Base-by-base conservation (phyloP, 805 yeast species). In the Wickerhamomyces canadensis region DNA sequence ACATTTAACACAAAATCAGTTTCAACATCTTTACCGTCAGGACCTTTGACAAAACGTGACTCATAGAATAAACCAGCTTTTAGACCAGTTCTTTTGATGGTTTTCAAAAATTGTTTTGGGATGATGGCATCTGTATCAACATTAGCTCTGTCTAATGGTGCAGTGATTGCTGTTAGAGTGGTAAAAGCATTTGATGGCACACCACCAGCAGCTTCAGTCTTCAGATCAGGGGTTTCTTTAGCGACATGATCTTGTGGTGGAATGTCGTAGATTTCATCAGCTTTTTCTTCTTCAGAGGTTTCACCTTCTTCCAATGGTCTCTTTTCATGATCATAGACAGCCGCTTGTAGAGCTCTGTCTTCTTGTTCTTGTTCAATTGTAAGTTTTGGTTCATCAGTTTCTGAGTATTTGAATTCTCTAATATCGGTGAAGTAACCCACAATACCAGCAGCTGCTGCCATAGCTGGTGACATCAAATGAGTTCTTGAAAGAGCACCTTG, bases 371-470 rank as follows among this genome's bases (percentile, higher is more conserved):
- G 55, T 27, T 60, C 64, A 33, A 69, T 52, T 10, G 63, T 41
- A 47, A 86, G 65, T 43, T 76, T 68, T 43, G 94, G 80, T 38
- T 64, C 60, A 52, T 77, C 81, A 47, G 72, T 76, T 45, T 72
- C 73, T 44, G 71, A 67, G 63, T 76, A 83, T 42, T 77, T 67
- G 61, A 74, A 85, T 38, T 85, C 82, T 66, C 98, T 81, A 52
- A 89, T 89, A 59, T 93, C 98, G 32, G 84, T 74, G 54, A 93
- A 80, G 56, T 81, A 87, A 49, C 98, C 98, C 39, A 74, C 75
- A 50, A 93, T 80, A 54, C 89, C 96, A 15, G 98, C 98, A 16
- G 98, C 97, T 23, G 98, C 98, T 33, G 98, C 98, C 98, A 93
- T 93, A 17, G 96, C 96, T 27, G 98, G 98, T 12, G 96, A 86